Conservation (phyloP, 441 rosid genomes). For the Corymbia citriodora region DNA sequence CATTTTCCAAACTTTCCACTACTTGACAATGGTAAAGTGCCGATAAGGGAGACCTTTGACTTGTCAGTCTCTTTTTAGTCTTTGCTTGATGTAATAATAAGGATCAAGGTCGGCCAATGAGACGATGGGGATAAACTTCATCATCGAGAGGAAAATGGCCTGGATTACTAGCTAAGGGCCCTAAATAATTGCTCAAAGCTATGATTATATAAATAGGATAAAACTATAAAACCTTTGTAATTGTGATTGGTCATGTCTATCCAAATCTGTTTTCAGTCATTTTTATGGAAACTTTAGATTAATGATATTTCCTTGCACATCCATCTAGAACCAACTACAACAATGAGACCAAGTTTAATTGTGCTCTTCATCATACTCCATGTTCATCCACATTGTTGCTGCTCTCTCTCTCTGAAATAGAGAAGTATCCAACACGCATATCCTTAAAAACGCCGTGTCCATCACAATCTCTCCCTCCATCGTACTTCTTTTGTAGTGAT, state of each 20-base stretch:
- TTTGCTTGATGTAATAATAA: background rate
- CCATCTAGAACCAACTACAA: background rate
- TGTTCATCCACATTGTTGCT: background rate
- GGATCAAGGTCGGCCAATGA: too few relatives aligned
- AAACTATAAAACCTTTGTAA: too few relatives aligned
- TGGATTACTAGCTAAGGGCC: too few relatives aligned
- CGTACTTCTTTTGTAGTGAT: too few relatives aligned
- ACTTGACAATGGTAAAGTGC: background rate
- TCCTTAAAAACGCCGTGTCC: too few relatives aligned
- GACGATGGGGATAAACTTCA: too few relatives aligned
- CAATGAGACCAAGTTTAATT: background rate
- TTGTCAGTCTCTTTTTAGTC: background rate
- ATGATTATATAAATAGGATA: too few relatives aligned
- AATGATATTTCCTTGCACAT: background rate
- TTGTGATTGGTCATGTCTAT: background rate
- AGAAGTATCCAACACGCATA: too few relatives aligned
- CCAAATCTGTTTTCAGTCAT: background rate
- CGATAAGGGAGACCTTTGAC: background rate
- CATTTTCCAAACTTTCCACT: background rate
- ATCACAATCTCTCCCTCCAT: too few relatives aligned
- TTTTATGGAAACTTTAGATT: too few relatives aligned
- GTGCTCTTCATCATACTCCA: background rate
- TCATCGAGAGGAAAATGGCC: too few relatives aligned
- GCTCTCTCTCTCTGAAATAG: background rate
- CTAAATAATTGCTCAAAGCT: too few relatives aligned